Evolutionary conservation across 164 flowering plant species (phyloP).

Genomic region (Nymphaea thermarum): DNA sequence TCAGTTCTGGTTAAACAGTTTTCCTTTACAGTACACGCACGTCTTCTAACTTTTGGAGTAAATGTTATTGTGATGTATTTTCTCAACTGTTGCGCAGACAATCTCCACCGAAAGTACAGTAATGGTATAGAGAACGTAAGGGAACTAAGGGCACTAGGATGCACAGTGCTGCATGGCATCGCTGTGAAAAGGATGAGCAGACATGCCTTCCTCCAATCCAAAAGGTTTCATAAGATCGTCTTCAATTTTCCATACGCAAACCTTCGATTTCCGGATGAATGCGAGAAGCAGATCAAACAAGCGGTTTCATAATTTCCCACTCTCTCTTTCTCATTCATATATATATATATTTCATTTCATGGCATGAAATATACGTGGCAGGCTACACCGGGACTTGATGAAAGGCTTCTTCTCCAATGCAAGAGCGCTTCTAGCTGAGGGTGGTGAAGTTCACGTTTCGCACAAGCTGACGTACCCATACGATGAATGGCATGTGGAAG

Average conservation of each 20-base stretch:
- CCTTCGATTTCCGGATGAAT: constrained; percentile 6
- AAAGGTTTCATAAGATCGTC: constrained; percentile 26
- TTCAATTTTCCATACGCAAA: constrained; percentile 45
- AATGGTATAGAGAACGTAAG: constrained; percentile 7
- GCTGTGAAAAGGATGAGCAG: constrained; percentile 21
- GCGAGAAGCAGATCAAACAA: constrained; percentile 15
- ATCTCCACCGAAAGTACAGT: constrained; percentile 1
- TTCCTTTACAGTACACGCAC: no score
- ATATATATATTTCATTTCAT: no score
- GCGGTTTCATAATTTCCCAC: neutral
- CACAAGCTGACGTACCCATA: no score
- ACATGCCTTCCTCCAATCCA: constrained; percentile 3
- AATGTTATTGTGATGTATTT: no score
- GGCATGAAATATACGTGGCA: neutral
- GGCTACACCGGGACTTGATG: constrained; percentile 24
- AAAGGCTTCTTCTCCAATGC: constrained; percentile 26
- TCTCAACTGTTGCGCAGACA: neutral
- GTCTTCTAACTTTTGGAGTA: no score
- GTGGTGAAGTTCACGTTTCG: constrained; percentile 31
- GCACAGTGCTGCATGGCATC: constrained; percentile 21
- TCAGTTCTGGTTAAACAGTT: no score
- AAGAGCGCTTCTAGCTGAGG: constrained; percentile 12
- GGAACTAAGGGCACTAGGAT: constrained; percentile 15
- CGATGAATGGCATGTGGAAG: constrained; percentile 30
- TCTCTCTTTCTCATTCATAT: no score